Percentiles rank a stretch among this genome's conserved stretches.
These are phyloP conservation scores for Fusarium fujikuroi DNA, from an alignment of 2,329 filamentous ascomycete genomes.

Conservation along the genomic window DNA sequence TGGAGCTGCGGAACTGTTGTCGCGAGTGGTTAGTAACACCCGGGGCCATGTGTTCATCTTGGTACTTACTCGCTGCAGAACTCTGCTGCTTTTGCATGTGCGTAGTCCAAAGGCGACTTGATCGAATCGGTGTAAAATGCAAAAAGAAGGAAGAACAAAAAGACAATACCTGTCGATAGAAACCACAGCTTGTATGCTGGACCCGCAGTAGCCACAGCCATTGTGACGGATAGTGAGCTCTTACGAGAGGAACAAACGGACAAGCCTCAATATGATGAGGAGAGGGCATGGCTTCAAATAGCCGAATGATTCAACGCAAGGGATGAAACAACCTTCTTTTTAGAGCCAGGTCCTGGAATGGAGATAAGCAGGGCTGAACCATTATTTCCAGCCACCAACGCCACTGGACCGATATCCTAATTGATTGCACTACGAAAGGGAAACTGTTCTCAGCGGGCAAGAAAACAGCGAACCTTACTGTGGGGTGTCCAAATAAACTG, in stretches of 20 bases:
- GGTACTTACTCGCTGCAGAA: neutral
- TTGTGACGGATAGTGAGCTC: rapidly evolving
- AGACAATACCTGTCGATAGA: neutral
- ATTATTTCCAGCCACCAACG: neutral
- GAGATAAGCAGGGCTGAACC: neutral
- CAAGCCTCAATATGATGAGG: neutral
- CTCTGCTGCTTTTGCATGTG: neutral
- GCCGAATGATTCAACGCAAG: neutral
- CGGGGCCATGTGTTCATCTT: rapidly evolving
- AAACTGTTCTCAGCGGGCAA: too few relatives aligned
- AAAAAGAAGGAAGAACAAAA: neutral
- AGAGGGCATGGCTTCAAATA: neutral
- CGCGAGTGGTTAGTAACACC: neutral
- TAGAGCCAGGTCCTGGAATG: neutral
- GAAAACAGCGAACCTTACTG: too few relatives aligned
- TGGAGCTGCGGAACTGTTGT: neutral
- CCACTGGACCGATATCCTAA: neutral
- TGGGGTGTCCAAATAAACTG: too few relatives aligned
- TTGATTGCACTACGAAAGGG: too few relatives aligned
- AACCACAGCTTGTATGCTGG: neutral
- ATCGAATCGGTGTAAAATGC: neutral
- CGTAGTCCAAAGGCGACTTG: neutral
- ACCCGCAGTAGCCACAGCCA: neutral
- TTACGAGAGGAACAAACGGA: rapidly evolving
- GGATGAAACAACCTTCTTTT: neutral